Base-by-base conservation (phyloP, 768 basidiomycete species). In the Termitomyces sp. region DNA sequence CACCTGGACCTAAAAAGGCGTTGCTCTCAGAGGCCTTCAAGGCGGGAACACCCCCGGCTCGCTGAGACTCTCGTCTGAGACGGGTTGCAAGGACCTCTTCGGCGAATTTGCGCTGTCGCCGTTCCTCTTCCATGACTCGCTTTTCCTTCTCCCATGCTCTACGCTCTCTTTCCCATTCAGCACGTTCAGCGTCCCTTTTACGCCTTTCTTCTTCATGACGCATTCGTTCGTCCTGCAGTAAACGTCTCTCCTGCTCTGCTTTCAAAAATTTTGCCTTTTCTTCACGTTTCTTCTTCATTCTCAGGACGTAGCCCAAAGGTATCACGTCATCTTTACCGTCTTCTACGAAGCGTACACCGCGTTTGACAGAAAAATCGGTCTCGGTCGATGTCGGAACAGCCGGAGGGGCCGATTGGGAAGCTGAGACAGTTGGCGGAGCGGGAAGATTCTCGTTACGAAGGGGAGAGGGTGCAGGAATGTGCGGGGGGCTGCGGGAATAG, bases 251-350 rank as follows among this genome's bases (percentile, higher is more conserved):
- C 60, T 81, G 79, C 63, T 88, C 82, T 68, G 78, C 78, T 46
- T 76, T 79, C 64, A 90, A 73, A 63, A 89, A 87, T 45, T 71
- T 79, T 45, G 84, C 85, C 73, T 87, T 87, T 70, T 88, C 83
- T 69, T 86, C 87, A 45, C 85, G 84, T 63, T 82, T 83, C 75
- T 85, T 86, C 74, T 84, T 86, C 68, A 80, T 80, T 54, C 86
- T 85, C 65, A 88, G 72, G n/a, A 85, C 79, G 65, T 90, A 82
- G 18, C 80, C 83, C 41, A 90, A 72, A 3, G 90, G 90, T 61
- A 88, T 75, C 52, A 76, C 75, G 67, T 90, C 88, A 43, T 88
- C 87, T 58, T 82, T 84, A 65, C 82, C 80, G 63, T 83, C 81
- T 62, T 86, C 84, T 32, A 78, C 82, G 59, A 88, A 87, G 45